Evolutionary conservation across 78 protist species (phyloP).

Genomic region (Dictyostelium firmibasis): DNA sequence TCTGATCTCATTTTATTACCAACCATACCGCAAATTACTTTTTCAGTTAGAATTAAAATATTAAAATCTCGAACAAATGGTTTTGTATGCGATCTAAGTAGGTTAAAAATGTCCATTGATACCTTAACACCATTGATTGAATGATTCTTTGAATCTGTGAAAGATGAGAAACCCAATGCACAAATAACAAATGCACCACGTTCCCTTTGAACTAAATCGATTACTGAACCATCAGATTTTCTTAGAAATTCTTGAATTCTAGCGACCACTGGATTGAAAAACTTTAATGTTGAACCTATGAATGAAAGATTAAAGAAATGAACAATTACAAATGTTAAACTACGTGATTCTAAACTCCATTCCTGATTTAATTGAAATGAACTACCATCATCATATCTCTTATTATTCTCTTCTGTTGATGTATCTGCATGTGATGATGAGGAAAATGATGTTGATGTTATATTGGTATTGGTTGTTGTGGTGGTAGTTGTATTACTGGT

Average conservation of each 20-base stretch:
- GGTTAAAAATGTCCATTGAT: conserved; percentile 20
- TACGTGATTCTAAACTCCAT: conserved; percentile 52
- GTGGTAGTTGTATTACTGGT: background rate
- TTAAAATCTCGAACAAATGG: conserved; percentile 29
- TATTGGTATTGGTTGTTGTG: background rate
- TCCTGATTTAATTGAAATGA: conserved; percentile 24
- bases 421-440: background rate
- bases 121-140: conserved; percentile 16
- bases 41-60: conserved; percentile 29
- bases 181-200: conserved; percentile 52
- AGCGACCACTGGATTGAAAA: conserved; percentile 32
- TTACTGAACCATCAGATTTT: conserved; percentile 25
- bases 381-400: background rate
- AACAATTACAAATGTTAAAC: conserved; percentile 21
- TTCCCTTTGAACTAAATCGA: background rate
- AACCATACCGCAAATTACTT: conserved; percentile 42
- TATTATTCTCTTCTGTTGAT: background rate
- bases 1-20: conserved; percentile 38
- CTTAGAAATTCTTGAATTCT: conserved; percentile 35
- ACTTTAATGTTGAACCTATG: background rate
- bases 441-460: background rate
- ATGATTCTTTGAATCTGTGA: background rate
- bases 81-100: conserved; percentile 16
- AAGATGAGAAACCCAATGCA: conserved; percentile 45
- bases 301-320: conserved; percentile 33